Evolutionary conservation across 202 grass and related monocot species (phyloP), one percentile per base, ranked within the genome.

Genomic region (Carex sylvatica): DNA sequence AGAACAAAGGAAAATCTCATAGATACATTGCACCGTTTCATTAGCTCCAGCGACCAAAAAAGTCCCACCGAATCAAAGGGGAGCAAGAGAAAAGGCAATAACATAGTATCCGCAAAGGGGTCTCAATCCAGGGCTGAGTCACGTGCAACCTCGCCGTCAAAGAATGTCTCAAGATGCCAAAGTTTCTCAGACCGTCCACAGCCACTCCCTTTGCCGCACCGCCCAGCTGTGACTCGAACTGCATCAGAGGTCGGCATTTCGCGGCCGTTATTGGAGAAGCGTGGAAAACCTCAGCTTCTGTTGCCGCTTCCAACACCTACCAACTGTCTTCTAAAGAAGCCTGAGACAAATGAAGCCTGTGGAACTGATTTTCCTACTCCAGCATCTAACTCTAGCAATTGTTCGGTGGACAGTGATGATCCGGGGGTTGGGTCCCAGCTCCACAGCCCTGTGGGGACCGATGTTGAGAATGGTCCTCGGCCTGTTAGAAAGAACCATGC

Each of bases 101-200:
- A 93, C 4, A 71, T 64, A 86, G 79, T 77, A 70, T 83, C 89
- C 56, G 91, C 92, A 40, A 99, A 93, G 77, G 88, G 89, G 51
- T 91, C 86, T 88, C 88, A 87, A 87, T 99, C 96, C 65, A 91
- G 91, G 60, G 89, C 91, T 70, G 91, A 95, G 59, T 93, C 96
- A 85, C 86, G 89, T 44, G 87, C 92, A 64, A 89, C 96, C 83
- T 99, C 96, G 42, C 96, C 96, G 52, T 92, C 91, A 31, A 93
- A 91, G 78, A 87, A 96, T 78, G 96, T 99, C 69, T 88, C 93
- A 80, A 89, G 93, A 18, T 96, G 96, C 88, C 96, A 99, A 90
- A 99, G 93, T 85, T 99, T 99, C 84, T 91, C 87, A 70, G 92
- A 88, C 77, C 89, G 91, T 76, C 86, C 92, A 55, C 86, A 86